phyloP scores from a whole-genome alignment of 73 alveolate species.

The Symbiodinium pilosum region DNA sequence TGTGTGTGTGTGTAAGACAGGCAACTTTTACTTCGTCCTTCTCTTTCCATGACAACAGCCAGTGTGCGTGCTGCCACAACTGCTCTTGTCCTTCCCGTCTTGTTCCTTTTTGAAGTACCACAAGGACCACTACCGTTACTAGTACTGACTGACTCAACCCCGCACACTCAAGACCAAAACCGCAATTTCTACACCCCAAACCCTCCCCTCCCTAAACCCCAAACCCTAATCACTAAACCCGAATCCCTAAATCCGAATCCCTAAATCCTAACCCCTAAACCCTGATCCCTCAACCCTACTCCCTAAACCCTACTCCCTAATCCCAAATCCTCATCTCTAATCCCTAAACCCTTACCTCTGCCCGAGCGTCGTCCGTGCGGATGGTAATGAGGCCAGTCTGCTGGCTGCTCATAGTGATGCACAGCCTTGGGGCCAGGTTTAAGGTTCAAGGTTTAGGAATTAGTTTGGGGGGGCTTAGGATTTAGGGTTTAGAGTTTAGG shows the following conservation, averaged over 20 bases:
- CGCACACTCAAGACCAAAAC: too few species aligned
- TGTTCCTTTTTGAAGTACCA: too few species aligned
- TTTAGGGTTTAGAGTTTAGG: neutral
- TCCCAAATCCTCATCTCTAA: neutral
- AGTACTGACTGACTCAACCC: too few species aligned
- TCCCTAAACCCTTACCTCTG: neutral
- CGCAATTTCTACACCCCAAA: too few species aligned
- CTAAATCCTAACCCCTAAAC: neutral
- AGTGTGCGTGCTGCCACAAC: too few species aligned
- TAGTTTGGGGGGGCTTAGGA: too few species aligned
- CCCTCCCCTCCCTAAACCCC: neutral
- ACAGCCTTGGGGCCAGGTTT: neutral
- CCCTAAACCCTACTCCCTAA: neutral
- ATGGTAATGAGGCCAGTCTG: constrained; percentile 67
- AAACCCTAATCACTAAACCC: neutral
- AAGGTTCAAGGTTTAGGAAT: neutral
- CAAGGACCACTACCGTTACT: too few species aligned
- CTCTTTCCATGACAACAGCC: too few species aligned
- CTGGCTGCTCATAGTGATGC: constrained; percentile 79
- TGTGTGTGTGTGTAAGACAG: too few species aligned
- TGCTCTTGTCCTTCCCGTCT: too few species aligned
- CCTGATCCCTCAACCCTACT: neutral
- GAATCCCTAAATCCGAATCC: neutral
- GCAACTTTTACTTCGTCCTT: too few species aligned
- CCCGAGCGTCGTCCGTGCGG: constrained; percentile 60